phyloP scores from a whole-genome alignment of 345 rosid genomes.

The Erysimum cheiranthoides region DNA sequence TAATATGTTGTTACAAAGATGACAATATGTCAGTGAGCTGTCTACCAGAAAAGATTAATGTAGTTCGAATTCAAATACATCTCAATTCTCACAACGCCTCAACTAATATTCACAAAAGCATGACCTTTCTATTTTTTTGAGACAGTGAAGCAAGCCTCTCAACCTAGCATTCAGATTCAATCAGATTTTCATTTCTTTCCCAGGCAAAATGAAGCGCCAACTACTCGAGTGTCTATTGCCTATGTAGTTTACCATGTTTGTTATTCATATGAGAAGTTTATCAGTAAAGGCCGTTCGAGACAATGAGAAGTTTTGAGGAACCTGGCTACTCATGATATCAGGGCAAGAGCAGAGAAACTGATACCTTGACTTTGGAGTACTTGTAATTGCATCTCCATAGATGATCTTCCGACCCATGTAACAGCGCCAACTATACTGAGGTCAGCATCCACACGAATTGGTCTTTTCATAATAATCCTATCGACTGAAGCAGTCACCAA shows the following conservation, averaged over 20 bases:
- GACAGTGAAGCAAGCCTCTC: background rate
- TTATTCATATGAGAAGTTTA: too few species aligned
- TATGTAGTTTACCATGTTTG: background rate
- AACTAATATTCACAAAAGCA: conserved; percentile 1
- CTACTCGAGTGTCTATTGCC: background rate
- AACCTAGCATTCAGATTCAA: background rate
- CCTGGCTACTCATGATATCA: too few species aligned
- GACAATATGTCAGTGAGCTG: background rate
- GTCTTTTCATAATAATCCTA: conserved; percentile 68
- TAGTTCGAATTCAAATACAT: conserved; percentile 3
- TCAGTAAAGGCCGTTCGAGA: too few species aligned
- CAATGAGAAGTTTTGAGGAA: too few species aligned
- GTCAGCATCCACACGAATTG: conserved; percentile 65
- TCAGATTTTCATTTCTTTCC: background rate
- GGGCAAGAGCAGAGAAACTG: background rate
- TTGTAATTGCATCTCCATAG: conserved; percentile 88
- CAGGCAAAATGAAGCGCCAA: background rate
- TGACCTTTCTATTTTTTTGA: background rate
- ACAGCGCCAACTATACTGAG: conserved; percentile 73
- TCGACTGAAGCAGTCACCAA: conserved; percentile 96
- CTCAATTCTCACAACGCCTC: background rate
- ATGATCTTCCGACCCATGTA: conserved; percentile 89
- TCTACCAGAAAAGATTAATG: background rate
- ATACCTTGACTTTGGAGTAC: conserved; percentile 71
- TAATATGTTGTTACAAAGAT: background rate